phyloP scores from a whole-genome alignment of 306 rosid genomes.

The Potentilla sterilis region DNA sequence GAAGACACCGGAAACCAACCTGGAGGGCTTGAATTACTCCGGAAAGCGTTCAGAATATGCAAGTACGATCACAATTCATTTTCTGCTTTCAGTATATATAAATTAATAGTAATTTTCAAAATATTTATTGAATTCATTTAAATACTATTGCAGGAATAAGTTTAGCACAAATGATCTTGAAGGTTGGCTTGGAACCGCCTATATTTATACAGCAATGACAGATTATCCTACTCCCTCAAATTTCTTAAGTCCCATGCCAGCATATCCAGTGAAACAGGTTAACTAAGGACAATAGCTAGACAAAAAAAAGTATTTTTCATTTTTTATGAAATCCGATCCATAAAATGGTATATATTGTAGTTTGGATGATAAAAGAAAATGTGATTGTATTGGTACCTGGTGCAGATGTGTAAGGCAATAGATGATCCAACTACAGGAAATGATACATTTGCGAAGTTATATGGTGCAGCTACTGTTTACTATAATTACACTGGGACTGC shows the following conservation, averaged over 20 bases:
- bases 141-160: slow-evolving; percentile 24
- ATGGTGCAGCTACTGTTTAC: slow-evolving; percentile 65
- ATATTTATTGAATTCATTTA: not conserved
- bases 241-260: slow-evolving; percentile 69
- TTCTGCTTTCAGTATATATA: not conserved
- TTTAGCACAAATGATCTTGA: slow-evolving; percentile 15
- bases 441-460: slow-evolving; percentile 51
- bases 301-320: not conserved
- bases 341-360: not conserved
- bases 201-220: slow-evolving; percentile 58
- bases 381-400: not conserved
- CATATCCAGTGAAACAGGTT: slow-evolving; percentile 81
- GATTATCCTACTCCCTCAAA: slow-evolving; percentile 91
- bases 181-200: slow-evolving; percentile 52
- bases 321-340: not conserved
- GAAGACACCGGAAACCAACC: slow-evolving; percentile 26
- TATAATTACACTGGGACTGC: slow-evolving; percentile 56
- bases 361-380: no score
- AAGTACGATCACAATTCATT: slow-evolving; percentile 26
- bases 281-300: not conserved
- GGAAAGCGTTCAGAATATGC: slow-evolving; percentile 68
- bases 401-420: slow-evolving; percentile 83
- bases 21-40: slow-evolving; percentile 43
- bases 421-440: slow-evolving; percentile 44
- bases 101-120: not conserved